Percentiles rank a stretch among this genome's conserved stretches.
phyloP scores from a whole-genome alignment of 129 eudicot genomes.

The Escallonia rubra region DNA sequence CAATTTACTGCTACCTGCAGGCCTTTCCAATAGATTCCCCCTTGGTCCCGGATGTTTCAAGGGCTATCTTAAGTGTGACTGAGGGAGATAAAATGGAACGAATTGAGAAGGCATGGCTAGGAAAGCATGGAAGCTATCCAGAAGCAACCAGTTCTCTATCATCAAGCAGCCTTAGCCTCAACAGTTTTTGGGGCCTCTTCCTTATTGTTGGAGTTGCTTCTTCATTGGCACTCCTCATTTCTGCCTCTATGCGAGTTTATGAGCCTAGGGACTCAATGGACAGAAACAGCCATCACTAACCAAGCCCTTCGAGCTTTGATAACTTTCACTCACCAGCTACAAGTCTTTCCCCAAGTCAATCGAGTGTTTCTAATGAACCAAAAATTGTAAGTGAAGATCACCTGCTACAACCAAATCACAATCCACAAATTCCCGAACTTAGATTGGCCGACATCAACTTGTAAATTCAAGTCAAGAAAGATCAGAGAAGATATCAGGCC shows the following conservation, averaged over 20 bases:
- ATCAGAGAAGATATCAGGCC: no score
- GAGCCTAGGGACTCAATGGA: background rate
- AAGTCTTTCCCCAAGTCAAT: no score
- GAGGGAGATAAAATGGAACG: conserved; percentile 24
- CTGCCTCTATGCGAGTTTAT: background rate
- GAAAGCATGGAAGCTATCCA: background rate
- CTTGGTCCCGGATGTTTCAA: conserved; percentile 28
- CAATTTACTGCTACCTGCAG: conserved; percentile 8
- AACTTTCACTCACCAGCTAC: no score
- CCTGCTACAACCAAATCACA: no score
- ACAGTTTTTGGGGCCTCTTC: conserved; percentile 29
- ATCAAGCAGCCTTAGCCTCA: conserved; percentile 19
- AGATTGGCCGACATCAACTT: no score
- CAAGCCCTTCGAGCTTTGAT: no score
- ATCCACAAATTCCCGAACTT: no score
- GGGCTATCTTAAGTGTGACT: conserved; percentile 25
- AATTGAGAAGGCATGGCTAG: conserved; percentile 33
- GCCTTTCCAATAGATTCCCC: conserved; percentile 36
- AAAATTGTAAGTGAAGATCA: no score
- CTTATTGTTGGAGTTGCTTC: conserved; percentile 12
- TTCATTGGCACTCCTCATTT: conserved; percentile 9
- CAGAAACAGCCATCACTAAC: no score
- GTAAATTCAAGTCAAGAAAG: no score
- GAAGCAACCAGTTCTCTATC: conserved; percentile 3
- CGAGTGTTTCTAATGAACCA: no score